These are phyloP conservation scores for Aspergillus incahuasiensis DNA, from an alignment of 495 filamentous ascomycete species.

Conservation along the genomic window DNA sequence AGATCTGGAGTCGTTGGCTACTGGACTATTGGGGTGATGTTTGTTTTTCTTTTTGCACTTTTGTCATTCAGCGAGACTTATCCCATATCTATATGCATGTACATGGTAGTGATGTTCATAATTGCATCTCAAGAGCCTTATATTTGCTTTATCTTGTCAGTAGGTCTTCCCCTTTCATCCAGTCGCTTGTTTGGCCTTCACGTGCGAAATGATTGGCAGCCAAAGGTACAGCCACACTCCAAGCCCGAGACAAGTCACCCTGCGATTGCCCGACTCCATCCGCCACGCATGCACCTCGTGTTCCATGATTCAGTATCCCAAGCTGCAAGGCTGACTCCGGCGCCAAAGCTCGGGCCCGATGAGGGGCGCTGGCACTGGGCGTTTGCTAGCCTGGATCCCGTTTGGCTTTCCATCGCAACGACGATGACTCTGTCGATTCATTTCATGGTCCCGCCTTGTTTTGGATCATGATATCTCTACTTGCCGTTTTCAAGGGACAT, in stretches of 20 bases:
- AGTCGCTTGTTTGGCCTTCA: neutral
- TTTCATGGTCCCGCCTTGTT: too few species aligned
- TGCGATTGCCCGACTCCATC: neutral
- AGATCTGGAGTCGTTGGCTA: slow-evolving; percentile 83
- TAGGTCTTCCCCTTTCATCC: neutral
- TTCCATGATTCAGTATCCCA: neutral
- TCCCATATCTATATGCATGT: slow-evolving; percentile 1
- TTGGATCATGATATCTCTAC: too few species aligned
- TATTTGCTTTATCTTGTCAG: too few species aligned
- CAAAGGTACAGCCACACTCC: neutral
- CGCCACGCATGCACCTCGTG: slow-evolving; percentile 1
- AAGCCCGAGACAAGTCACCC: neutral
- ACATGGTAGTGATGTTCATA: neutral
- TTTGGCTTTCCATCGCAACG: too few species aligned
- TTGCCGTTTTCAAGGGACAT: neutral
- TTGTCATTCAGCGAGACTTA: neutral
- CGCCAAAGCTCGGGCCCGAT: neutral
- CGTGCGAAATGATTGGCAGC: neutral
- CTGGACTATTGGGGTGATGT: slow-evolving; percentile 66
- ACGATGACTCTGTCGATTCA: too few species aligned
- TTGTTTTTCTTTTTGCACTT: slow-evolving; percentile 1
- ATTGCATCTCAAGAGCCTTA: neutral
- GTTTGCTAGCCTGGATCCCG: neutral
- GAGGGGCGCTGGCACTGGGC: neutral
- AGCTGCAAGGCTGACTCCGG: neutral